phyloP scores from a whole-genome alignment of 768 basidiomycete genomes.

The Mycena galericulata region DNA sequence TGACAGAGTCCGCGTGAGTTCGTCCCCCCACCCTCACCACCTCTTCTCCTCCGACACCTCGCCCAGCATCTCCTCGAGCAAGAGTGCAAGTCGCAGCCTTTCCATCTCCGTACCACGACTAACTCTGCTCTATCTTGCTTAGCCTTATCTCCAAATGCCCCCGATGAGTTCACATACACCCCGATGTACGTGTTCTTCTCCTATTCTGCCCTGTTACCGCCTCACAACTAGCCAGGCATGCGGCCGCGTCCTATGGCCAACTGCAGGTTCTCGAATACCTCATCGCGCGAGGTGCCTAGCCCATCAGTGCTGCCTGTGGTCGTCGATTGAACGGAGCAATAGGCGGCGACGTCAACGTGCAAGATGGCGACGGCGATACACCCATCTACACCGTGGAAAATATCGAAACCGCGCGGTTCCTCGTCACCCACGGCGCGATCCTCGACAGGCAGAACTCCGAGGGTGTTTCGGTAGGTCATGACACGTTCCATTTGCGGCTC shows the following conservation, averaged over 20 bases:
- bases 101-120: constrained; percentile 45
- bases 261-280: constrained; percentile 82
- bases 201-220: constrained; percentile 28
- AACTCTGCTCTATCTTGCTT: constrained; percentile 42
- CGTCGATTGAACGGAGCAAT: constrained; percentile 24
- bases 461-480: constrained; percentile 75
- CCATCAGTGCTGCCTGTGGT: constrained; percentile 16
- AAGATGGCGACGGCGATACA: constrained; percentile 91
- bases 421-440: constrained; percentile 83
- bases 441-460: constrained; percentile 73
- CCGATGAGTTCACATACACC: constrained; percentile 82
- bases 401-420: constrained; percentile 79
- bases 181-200: constrained; percentile 67
- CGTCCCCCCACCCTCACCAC: constrained; percentile 1
- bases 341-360: constrained; percentile 91
- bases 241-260: constrained; percentile 93
- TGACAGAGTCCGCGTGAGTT: constrained; percentile 73
- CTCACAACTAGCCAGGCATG: constrained; percentile 71
- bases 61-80: constrained; percentile 70
- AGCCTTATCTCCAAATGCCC: constrained; percentile 77
- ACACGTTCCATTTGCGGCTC: too few species aligned
- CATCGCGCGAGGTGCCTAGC: constrained; percentile 68
- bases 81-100: constrained; percentile 57
- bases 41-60: constrained; percentile 8
- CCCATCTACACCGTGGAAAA: constrained; percentile 92